Percentiles rank a stretch among this genome's conserved stretches.
phyloP scores from a whole-genome alignment of 495 filamentous ascomycete species.

The Podospora bellae-mahoneyi region DNA sequence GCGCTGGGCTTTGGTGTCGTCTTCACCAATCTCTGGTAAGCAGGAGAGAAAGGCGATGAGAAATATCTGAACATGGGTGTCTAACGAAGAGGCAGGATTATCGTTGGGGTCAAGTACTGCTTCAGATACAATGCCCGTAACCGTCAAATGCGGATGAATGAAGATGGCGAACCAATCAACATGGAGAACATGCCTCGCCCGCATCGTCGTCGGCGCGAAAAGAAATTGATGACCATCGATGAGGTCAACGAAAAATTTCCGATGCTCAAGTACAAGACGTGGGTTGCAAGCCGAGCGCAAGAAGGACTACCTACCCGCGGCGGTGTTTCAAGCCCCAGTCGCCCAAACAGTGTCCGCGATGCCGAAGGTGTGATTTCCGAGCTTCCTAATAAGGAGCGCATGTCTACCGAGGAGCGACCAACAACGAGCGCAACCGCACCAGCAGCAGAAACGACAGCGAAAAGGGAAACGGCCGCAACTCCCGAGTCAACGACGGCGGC shows the following conservation, averaged over 20 bases:
- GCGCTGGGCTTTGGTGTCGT: constrained; percentile 97
- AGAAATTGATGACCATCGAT: constrained; percentile 98
- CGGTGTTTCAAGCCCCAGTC: constrained; percentile 76
- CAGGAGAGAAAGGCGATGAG: constrained; percentile 8
- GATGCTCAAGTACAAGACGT: constrained; percentile 90
- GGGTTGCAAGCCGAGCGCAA: constrained; percentile 77
- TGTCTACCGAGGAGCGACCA: constrained; percentile 33
- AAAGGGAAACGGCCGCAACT: not conserved
- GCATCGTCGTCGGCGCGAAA: constrained; percentile 83
- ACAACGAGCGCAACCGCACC: constrained; percentile 30
- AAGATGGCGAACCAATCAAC: constrained; percentile 86
- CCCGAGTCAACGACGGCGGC: not conserved
- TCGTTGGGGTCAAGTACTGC: constrained; percentile 98
- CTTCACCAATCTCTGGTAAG: constrained; percentile 97
- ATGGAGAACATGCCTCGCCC: constrained; percentile 72
- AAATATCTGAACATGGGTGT: not conserved
- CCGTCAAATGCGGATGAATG: constrained; percentile 70
- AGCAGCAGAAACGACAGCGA: constrained; percentile 8
- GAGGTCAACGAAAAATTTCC: constrained; percentile 98
- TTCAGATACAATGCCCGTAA: constrained; percentile 97
- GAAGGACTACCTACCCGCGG: constrained; percentile 81
- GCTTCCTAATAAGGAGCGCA: constrained; percentile 38
- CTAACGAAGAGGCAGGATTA: constrained; percentile 71
- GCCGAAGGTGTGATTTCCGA: constrained; percentile 53
- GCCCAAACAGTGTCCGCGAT: constrained; percentile 63